Evolutionary conservation across 352 stramenopile species (phyloP), one percentile per base, ranked within the genome.

Genomic region (Phytophthora sp.): DNA sequence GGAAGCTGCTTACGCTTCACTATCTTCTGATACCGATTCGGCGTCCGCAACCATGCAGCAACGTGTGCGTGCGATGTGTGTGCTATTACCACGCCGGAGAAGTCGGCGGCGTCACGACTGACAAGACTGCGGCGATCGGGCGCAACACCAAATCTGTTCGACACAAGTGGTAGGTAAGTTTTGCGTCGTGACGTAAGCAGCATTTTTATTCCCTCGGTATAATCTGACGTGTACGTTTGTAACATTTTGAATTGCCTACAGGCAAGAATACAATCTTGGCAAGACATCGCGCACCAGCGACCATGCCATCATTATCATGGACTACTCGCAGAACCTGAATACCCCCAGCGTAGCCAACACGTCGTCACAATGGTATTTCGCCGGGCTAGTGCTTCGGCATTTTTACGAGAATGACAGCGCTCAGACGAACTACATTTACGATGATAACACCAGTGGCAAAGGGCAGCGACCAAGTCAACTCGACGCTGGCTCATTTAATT

Each of bases 401-500:
- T 20, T 65, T 23, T 73, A 42, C 18, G 64, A 41, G 20, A 71
- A 71, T 24, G 38, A 64, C 2, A 13, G 31, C 0, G 21, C 7
- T 0, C 52, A 68, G 15, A 60, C 44, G 13, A 65, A 69, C 29
- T 69, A 69, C n/a, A 2, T 69, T 13, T 73, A 69, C 41, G 24
- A 61, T 2, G 65, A 68, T 27, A 30, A 5, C 11, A 47, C 26
- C 0, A 65, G 42, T 18, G 65, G 65, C n/a, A 73, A 69, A 11
- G n/a, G 53, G 58, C 1, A 63, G 33, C 16, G 59, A 73, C 33
- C 58, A 69, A 15, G 52, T 73, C n/a, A 69, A 62, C 20, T 64
- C 44, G 1, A 63, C 63, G 51, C 21, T 63, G 4, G 11, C 33
- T 0, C 45, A 72, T 27, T 67, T 67, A n/a, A n/a, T 33, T 11